Evolutionary conservation across 2,329 filamentous ascomycete genomes (phyloP), one percentile per base, ranked within the genome.

Genomic region (Cladorrhinum sp.): DNA sequence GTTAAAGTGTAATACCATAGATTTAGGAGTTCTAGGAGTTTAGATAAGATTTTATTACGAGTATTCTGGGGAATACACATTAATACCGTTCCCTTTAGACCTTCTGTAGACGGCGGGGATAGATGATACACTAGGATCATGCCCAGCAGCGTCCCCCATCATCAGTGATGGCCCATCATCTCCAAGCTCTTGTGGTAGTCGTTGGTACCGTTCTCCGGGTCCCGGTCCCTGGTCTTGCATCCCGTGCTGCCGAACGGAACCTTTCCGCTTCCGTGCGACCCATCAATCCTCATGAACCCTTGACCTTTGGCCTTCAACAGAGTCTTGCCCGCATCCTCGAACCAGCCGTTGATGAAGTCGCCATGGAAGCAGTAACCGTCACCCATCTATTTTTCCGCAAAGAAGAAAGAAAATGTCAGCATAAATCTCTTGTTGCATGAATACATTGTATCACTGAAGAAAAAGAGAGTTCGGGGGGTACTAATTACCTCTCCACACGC

Each of bases 301-400:
- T 73, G 63, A 23, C 61, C 65, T 73, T 59, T 74, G 2, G 75
- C 71, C 23, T 66, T 67, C 4, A 79, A 57, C 75, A 79, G 76
- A 53, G 73, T 75, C 65, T 67, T 54, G 1, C 73, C 75, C 0
- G 75, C 74, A 48, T 78, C 76, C 18, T 67, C 66, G 3, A 73
- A 73, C 77, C 77, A 79, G 2, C 70, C 77, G 49, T 78, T 78
- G 67, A 80, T 75, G 62, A 79, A 78, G 65, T 80, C 77, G 18
- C 77, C 77, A 59, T 79, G 76, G 49, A 71, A 72, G 69, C 73
- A 76, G 64, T 71, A 77, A 1, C 73, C 72, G 12, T 68, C 65
- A 5, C 75, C 75, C 50, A 64, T 48, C 62, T 67, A 5, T 25
- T 5, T n/a, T 18, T 2, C 3, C 6, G 4, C n/a, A n/a, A 5